Evolutionary conservation across 2,329 filamentous ascomycete genomes (phyloP).

Genomic region (Leptographium procerum): DNA sequence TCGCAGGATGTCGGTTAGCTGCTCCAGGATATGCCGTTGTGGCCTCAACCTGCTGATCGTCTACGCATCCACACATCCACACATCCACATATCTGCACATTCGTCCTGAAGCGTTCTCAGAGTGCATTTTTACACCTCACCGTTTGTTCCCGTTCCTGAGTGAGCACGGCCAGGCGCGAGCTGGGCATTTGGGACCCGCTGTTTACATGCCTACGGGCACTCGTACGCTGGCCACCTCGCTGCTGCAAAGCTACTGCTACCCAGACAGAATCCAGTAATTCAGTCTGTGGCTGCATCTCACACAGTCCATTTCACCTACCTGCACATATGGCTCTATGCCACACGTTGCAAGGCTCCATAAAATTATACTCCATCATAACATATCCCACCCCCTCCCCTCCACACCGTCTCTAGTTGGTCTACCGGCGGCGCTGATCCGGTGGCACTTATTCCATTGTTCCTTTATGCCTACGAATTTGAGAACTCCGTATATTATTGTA

Average conservation of each 20-base stretch:
- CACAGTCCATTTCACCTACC: not conserved
- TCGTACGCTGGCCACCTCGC: no score
- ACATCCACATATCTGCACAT: not conserved
- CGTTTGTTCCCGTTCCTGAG: no score
- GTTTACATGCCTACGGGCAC: not conserved
- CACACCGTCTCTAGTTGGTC: no score
- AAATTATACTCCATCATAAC: not conserved
- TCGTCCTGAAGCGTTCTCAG: no score
- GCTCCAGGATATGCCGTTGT: not conserved
- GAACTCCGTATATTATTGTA: no score
- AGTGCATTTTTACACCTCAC: no score
- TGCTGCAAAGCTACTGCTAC: no score
- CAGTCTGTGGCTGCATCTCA: not conserved
- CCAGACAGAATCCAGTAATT: not conserved
- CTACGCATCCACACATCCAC: no score
- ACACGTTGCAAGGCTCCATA: not conserved
- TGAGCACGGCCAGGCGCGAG: not conserved
- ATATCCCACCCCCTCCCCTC: not conserved
- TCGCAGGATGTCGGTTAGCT: not conserved
- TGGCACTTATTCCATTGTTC: no score
- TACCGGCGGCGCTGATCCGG: no score
- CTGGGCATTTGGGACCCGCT: not conserved
- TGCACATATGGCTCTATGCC: no score
- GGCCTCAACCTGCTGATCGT: not conserved
- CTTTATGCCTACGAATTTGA: no score